phyloP scores from a whole-genome alignment of 306 rosid species.

The Trifolium subterraneum region DNA sequence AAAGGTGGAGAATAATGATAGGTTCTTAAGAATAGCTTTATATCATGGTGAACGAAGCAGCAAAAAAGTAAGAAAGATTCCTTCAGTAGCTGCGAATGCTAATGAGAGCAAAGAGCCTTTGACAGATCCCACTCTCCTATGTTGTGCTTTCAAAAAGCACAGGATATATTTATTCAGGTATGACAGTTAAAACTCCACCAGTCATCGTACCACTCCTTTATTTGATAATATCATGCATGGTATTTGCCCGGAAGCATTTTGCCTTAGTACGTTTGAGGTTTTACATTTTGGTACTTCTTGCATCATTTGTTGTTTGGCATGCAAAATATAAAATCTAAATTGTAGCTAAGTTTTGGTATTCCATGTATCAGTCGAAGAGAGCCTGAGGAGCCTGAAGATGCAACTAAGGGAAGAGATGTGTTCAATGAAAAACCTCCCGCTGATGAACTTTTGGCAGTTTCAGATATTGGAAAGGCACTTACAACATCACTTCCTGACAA shows the following conservation, averaged over 20 bases:
- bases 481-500: slow-evolving; percentile 96
- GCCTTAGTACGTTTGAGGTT: slow-evolving; percentile 20
- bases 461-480: slow-evolving; percentile 90
- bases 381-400: slow-evolving; percentile 99
- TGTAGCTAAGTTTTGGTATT: slow-evolving; percentile 38
- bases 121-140: slow-evolving; percentile 89
- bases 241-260: slow-evolving; percentile 22
- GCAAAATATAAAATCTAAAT: slow-evolving; percentile 27
- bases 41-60: slow-evolving; percentile 87
- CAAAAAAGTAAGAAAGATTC: slow-evolving; percentile 89
- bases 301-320: slow-evolving; percentile 31
- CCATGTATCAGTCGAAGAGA: slow-evolving; percentile 78
- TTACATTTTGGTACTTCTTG: slow-evolving; percentile 8
- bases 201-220: slow-evolving; percentile 4
- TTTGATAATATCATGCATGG: slow-evolving; percentile 8
- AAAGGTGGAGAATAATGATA: slow-evolving; percentile 96
- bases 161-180: slow-evolving; percentile 94
- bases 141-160: slow-evolving; percentile 99
- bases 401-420: slow-evolving; percentile 97
- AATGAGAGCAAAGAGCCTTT: slow-evolving; percentile 97
- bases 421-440: slow-evolving; percentile 98
- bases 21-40: slow-evolving; percentile 87
- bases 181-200: background rate
- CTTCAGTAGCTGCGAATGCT: slow-evolving; percentile 89
- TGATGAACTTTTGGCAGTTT: slow-evolving; percentile 94